These are phyloP conservation scores for Albatrellus sp. DNA, from an alignment of 1,284 basidiomycete species.

Conservation along the genomic window DNA sequence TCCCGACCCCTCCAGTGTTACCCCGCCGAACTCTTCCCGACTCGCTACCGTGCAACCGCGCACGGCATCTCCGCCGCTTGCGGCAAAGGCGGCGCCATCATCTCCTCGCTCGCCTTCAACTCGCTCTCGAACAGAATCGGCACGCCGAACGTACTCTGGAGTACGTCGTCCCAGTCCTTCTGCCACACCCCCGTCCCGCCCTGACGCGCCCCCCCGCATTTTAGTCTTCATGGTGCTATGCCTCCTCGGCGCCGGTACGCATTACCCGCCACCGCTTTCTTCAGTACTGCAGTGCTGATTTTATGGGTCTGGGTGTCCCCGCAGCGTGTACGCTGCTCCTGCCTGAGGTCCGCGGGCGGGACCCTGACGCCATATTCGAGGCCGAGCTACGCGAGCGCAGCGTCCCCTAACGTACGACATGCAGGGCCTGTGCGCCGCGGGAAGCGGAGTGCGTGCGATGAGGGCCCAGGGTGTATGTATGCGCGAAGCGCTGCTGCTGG, in stretches of 20 bases:
- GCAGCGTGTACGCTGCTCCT: constrained; percentile 52
- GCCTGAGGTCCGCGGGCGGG: constrained; percentile 66
- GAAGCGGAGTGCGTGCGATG: no score
- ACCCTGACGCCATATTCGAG: constrained; percentile 54
- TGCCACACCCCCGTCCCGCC: no score
- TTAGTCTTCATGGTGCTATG: constrained; percentile 51
- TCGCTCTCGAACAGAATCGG: constrained; percentile 53
- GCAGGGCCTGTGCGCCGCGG: no score
- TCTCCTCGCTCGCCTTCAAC: constrained; percentile 74
- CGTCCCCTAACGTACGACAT: no score
- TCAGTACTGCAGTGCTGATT: no score
- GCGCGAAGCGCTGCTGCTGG: no score
- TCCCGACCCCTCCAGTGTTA: constrained; percentile 32
- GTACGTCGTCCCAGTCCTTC: constrained; percentile 32
- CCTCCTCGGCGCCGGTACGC: constrained; percentile 30
- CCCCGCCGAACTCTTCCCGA: constrained; percentile 86
- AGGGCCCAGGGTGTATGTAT: no score
- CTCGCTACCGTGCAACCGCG: constrained; percentile 66
- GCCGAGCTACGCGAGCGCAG: constrained; percentile 24
- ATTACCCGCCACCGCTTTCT: no score
- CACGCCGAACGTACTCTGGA: constrained; percentile 49
- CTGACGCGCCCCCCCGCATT: constrained; percentile 5
- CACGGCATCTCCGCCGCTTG: constrained; percentile 38
- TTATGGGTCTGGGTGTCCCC: neutral
- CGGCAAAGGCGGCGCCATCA: constrained; percentile 63